Conservation (phyloP, 768 basidiomycete genomes). For the Boletus sp. region DNA sequence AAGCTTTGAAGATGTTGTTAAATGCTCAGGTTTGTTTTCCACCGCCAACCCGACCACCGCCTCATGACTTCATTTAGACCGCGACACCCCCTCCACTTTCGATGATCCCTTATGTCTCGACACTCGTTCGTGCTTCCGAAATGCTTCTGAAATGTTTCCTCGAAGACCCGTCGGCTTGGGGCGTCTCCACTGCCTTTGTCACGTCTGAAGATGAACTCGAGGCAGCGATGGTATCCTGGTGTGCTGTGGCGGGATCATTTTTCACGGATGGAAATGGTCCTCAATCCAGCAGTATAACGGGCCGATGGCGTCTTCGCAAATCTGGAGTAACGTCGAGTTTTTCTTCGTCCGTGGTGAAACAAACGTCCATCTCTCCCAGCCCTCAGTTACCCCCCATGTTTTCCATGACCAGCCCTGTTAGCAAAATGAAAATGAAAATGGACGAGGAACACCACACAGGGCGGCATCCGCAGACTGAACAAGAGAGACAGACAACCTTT, state of each 20-base stretch:
- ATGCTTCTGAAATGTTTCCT: slow-evolving; percentile 50
- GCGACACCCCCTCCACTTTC: slow-evolving; percentile 47
- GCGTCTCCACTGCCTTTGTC: slow-evolving; percentile 61
- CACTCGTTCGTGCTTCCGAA: slow-evolving; percentile 51
- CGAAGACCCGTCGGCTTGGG: slow-evolving; percentile 63
- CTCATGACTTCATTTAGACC: slow-evolving; percentile 26
- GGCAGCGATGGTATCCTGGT: slow-evolving; percentile 55
- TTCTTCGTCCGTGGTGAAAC: slow-evolving; percentile 3
- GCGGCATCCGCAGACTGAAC: not conserved
- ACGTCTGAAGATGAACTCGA: slow-evolving; percentile 52
- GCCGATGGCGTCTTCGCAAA: slow-evolving; percentile 27
- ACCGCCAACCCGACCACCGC: not conserved
- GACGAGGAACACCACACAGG: slow-evolving; percentile 3
- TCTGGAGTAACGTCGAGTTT: slow-evolving; percentile 6
- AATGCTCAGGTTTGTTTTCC: slow-evolving; percentile 33
- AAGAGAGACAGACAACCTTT: not conserved
- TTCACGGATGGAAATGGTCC: slow-evolving; percentile 31
- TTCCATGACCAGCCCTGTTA: slow-evolving; percentile 4
- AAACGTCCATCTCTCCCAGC: slow-evolving; percentile 1
- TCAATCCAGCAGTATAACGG: slow-evolving; percentile 7
- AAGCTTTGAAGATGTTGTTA: slow-evolving; percentile 36
- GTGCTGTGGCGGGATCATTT: slow-evolving; percentile 33
- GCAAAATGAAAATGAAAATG: slow-evolving; percentile 1
- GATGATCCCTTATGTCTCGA: slow-evolving; percentile 51
- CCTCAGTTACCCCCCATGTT: slow-evolving; percentile 15